Percentiles rank a stretch among this genome's conserved stretches.
These are phyloP conservation scores for Tricholoma sp. DNA, from an alignment of 768 basidiomycete species.

Conservation along the genomic window DNA sequence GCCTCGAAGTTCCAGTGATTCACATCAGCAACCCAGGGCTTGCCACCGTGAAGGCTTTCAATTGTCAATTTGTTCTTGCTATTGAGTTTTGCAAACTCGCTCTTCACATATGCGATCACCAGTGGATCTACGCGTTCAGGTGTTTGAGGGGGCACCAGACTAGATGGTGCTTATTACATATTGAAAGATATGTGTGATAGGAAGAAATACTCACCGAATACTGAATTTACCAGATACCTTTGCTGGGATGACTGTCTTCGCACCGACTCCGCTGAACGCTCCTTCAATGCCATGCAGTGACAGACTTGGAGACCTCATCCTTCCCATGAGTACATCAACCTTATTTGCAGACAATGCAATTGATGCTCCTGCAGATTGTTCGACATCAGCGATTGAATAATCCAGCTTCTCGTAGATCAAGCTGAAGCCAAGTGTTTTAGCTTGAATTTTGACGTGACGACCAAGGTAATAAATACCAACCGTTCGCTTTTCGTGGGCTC, in stretches of 20 bases:
- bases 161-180: slow-evolving; percentile 15
- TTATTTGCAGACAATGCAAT: slow-evolving; percentile 78
- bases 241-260: slow-evolving; percentile 93
- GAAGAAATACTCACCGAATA: slow-evolving; percentile 54
- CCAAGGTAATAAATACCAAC: slow-evolving; percentile 27
- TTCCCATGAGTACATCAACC: slow-evolving; percentile 79
- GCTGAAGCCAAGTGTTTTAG: slow-evolving; percentile 25
- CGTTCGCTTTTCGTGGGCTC: slow-evolving; percentile 69
- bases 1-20: slow-evolving; percentile 95
- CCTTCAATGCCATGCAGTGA: slow-evolving; percentile 96
- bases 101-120: slow-evolving; percentile 63
- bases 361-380: slow-evolving; percentile 67
- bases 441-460: slow-evolving; percentile 2
- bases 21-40: slow-evolving; percentile 82
- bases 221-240: slow-evolving; percentile 90
- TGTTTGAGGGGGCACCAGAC: slow-evolving; percentile 83
- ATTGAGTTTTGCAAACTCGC: slow-evolving; percentile 80
- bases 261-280: slow-evolving; percentile 79
- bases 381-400: slow-evolving; percentile 68
- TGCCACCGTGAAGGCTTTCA: slow-evolving; percentile 75
- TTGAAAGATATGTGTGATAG: not conserved
- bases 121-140: slow-evolving; percentile 69
- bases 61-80: slow-evolving; percentile 78
- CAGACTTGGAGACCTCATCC: slow-evolving; percentile 87
- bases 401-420: slow-evolving; percentile 71